Evolutionary conservation across 257 asterid genomes (phyloP).

Genomic region (Salvia rosmarinus): DNA sequence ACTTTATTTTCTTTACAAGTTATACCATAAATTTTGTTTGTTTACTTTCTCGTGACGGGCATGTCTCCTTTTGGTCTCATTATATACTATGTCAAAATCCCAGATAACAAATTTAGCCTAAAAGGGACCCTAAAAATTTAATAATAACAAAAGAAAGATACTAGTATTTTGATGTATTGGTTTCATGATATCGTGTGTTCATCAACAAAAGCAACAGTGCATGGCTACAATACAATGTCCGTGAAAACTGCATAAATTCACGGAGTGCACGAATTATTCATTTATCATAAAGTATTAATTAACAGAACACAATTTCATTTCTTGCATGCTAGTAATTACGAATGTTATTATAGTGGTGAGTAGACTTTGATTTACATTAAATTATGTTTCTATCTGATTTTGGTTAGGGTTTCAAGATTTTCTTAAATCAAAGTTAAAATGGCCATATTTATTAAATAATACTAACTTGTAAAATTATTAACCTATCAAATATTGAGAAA

Average conservation of each 20-base stretch:
- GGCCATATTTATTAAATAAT: not conserved
- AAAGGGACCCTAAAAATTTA: not conserved
- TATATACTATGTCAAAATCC: not conserved
- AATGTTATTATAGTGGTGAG: conserved; percentile 12
- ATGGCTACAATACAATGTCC: conserved; percentile 44
- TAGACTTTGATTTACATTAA: not conserved
- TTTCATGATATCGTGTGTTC: conserved; percentile 29
- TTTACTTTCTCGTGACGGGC: conserved; percentile 55
- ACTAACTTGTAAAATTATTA: no score
- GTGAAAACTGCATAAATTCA: conserved; percentile 47
- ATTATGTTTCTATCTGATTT: not conserved
- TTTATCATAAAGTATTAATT: conserved; percentile 10
- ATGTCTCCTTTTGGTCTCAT: conserved; percentile 25
- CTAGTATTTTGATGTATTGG: conserved; percentile 10
- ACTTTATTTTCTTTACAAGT: conserved; percentile 33
- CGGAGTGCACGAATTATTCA: conserved; percentile 33
- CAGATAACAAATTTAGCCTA: not conserved
- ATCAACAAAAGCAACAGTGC: conserved; percentile 33
- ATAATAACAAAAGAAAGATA: not conserved
- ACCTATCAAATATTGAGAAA: no score
- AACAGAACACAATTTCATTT: not conserved
- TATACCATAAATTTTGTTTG: conserved; percentile 29
- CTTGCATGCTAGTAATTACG: not conserved
- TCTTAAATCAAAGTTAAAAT: not conserved
- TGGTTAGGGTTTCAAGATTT: not conserved